These are phyloP conservation scores for Rutstroemia sp. DNA, from an alignment of 2,329 filamentous ascomycete genomes.

Conservation along the genomic window DNA sequence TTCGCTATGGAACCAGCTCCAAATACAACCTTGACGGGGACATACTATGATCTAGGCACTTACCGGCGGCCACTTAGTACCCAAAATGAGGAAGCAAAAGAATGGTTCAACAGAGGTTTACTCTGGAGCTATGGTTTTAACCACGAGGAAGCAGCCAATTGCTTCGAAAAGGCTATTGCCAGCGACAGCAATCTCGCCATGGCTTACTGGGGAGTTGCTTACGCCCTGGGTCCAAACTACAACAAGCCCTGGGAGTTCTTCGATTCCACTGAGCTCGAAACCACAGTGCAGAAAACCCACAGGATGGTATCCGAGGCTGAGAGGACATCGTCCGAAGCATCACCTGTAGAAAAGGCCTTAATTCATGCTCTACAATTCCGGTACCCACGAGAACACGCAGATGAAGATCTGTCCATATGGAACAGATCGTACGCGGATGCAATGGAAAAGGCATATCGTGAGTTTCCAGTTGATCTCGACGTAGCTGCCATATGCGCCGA, in stretches of 20 bases:
- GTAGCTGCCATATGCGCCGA: slow-evolving; percentile 58
- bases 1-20: too few relatives aligned
- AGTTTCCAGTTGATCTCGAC: slow-evolving; percentile 50
- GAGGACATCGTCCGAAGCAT: slow-evolving; percentile 29
- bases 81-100: slow-evolving; percentile 42
- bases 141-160: slow-evolving; percentile 60
- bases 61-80: slow-evolving; percentile 51
- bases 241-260: slow-evolving; percentile 74
- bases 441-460: slow-evolving; percentile 47
- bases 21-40: too few relatives aligned
- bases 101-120: slow-evolving; percentile 67
- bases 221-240: slow-evolving; percentile 66
- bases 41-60: slow-evolving; percentile 45
- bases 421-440: slow-evolving; percentile 54
- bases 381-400: slow-evolving; percentile 47
- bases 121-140: slow-evolving; percentile 72
- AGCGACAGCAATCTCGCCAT: slow-evolving; percentile 50
- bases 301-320: slow-evolving; percentile 39
- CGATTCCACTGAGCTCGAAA: slow-evolving; percentile 50
- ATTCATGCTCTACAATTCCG: slow-evolving; percentile 54
- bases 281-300: slow-evolving; percentile 34
- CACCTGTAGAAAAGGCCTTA: slow-evolving; percentile 52
- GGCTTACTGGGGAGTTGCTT: slow-evolving; percentile 65
- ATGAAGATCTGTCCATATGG: slow-evolving; percentile 44
- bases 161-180: slow-evolving; percentile 53